These are phyloP conservation scores for Penicillium samsonianum DNA, from an alignment of 495 filamentous ascomycete species.

Conservation along the genomic window DNA sequence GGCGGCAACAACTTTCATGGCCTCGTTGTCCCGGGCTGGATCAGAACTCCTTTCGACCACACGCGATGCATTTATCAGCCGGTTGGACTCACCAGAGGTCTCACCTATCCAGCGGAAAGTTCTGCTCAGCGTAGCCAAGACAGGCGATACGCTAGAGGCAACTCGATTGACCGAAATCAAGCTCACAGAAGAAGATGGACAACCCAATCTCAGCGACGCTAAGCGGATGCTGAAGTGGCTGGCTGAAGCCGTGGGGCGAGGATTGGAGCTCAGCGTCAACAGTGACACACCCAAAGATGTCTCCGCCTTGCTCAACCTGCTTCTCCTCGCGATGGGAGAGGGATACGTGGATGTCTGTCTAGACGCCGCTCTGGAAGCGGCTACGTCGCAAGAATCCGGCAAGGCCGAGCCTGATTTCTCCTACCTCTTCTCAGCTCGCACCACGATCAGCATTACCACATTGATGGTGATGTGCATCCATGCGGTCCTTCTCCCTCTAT, in stretches of 20 bases:
- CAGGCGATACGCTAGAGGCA: constrained; percentile 55
- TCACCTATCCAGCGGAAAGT: constrained; percentile 81
- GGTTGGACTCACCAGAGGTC: constrained; percentile 81
- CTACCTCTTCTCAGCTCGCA: constrained; percentile 75
- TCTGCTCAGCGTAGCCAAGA: constrained; percentile 79
- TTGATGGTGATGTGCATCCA: constrained; percentile 89
- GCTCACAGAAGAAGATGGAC: constrained; percentile 84
- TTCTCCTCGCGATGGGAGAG: constrained; percentile 87
- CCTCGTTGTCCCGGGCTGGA: constrained; percentile 80
- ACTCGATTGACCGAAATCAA: constrained; percentile 69
- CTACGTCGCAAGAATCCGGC: constrained; percentile 69
- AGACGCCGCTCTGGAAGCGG: constrained; percentile 77
- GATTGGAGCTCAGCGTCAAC: constrained; percentile 80
- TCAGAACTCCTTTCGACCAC: constrained; percentile 80
- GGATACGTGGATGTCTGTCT: constrained; percentile 93
- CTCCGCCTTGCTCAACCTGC: constrained; percentile 76
- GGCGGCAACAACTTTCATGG: constrained; percentile 86
- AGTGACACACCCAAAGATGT: constrained; percentile 95
- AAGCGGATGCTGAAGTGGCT: constrained; percentile 99
- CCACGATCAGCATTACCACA: constrained; percentile 85
- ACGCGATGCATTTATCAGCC: constrained; percentile 75
- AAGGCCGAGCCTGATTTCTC: constrained; percentile 86
- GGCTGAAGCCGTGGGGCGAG: constrained; percentile 91
- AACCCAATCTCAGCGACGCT: constrained; percentile 76
- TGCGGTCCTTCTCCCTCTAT: constrained; percentile 87